Evolutionary conservation across 1,284 basidiomycete species (phyloP), one percentile per base, ranked within the genome.

Genomic region (Apiotrichum laibachii): DNA sequence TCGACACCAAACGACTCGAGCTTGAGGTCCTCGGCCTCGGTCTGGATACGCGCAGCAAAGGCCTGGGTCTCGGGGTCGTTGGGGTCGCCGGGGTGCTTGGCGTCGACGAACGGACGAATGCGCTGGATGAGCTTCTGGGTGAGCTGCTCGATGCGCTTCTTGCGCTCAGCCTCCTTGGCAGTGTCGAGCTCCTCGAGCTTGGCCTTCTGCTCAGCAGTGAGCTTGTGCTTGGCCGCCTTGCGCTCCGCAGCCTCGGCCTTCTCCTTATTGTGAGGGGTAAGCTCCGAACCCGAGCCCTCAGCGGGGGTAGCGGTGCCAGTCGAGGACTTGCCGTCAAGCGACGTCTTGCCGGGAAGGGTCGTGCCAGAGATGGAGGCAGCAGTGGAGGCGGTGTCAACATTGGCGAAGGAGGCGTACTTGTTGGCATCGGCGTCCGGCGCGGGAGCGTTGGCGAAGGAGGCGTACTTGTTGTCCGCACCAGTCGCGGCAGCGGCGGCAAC

Each of bases 1-100:
- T 98, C 95, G 45, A 99, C 87, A 57, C 96, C 96, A 77, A 99
- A 99, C 66, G 92, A 95, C 81, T 99, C 96, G 59, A 98, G 80
- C 82, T 98, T 99, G 71, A 99, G 77, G 80, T 99, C 96, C 65
- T 97, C 92, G 1, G 92, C 92, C 77, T 99, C 96, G 47, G 85
- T 82, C 72, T 80, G 83, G 77, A 97, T 90, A 76, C 83, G 86
- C 55, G 83, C 82, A 76, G 89, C 86, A 72, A 94, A 95, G 21
- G 82, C 81, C 59, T 78, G 77, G 7, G 89, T 91, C 80, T 98
- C 95, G 0, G 86, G 80, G 72, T 98, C 95, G 59, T 89, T 87
- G 64, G 85, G 84, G 21, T 86, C 90, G 10, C 93, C 94, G 1
- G 95, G 94, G 55, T 86, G 82, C 72, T 89, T 86, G 45, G 94